Percentiles rank a stretch among this genome's conserved stretches.
Evolutionary conservation across 805 yeast genomes (phyloP).

Genomic region (Candida vaughaniae): DNA sequence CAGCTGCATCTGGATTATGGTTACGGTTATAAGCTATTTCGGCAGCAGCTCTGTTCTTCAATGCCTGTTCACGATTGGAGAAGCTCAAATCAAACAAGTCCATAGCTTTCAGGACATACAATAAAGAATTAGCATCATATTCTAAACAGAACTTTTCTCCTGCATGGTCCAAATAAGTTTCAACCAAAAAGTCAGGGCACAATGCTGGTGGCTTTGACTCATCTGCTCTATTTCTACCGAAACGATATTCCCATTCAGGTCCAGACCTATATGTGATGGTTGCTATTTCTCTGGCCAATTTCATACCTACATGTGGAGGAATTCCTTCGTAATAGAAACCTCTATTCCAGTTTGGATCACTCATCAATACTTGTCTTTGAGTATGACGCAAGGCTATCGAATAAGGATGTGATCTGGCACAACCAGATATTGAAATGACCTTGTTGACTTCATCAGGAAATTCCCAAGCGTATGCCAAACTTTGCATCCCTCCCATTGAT

Average conservation of each 20-base stretch:
- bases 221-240: conserved; percentile 85
- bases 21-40: conserved; percentile 19
- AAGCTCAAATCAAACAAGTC: conserved; percentile 81
- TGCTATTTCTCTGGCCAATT: conserved; percentile 88
- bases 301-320: conserved; percentile 95
- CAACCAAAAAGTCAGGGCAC: conserved; percentile 91
- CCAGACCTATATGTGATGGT: conserved; percentile 94
- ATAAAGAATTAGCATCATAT: conserved; percentile 85
- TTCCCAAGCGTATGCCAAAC: conserved; percentile 81
- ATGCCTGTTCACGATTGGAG: conserved; percentile 45
- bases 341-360: conserved; percentile 92
- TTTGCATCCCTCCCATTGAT: conserved; percentile 99
- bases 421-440: conserved; percentile 81
- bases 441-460: conserved; percentile 75
- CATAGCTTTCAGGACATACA: conserved; percentile 91
- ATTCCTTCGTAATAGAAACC: conserved; percentile 78
- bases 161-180: conserved; percentile 90
- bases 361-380: conserved; percentile 90
- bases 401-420: conserved; percentile 92
- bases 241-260: conserved; percentile 94
- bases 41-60: conserved; percentile 37
- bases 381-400: conserved; percentile 92
- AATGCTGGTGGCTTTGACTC: conserved; percentile 77
- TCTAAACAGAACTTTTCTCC: conserved; percentile 92
- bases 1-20: conserved; percentile 6